Base-by-base conservation (phyloP, 169 alveolate species). In the Cryptosporidium tyzzeri region DNA sequence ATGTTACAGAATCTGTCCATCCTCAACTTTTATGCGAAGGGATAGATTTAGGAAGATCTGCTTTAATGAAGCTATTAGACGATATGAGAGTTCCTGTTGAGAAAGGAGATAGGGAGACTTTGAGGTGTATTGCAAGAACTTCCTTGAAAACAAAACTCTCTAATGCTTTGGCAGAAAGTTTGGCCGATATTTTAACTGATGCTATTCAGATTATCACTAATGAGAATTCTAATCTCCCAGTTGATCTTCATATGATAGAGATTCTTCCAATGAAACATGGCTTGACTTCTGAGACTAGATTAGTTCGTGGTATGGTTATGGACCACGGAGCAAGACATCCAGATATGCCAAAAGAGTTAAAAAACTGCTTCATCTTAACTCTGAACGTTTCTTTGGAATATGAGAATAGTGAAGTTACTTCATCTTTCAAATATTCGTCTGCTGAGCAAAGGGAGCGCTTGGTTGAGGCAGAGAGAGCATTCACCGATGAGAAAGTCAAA, bases 271-370 rank as follows among this genome's bases (percentile, higher is more conserved):
- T 98, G 98, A 96, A 96, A 69, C 99, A 98, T 93, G 96, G 98
- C 91, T 94, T 98, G 93, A 94, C 98, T 31, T 96, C 98, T 65
- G 99, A 98, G 85, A 97, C 99, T 3, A 95, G 95, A 84, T 84
- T 93, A 16, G 93, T 95, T 37, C 75, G 97, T 70, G 99, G 99
- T 3, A 94, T 97, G 97, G 99, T 98, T 7, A 91, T 98, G 85
- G 99, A 98, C 93, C 99, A 98, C 93, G 99, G 99, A 12, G 96
- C 98, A 14, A 92, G 99, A 59, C 99, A 98, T 91, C 98, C 99
- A 55, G 98, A 97, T 80, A 98, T 98, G 99, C 99, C 99, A n/a
- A 96, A 96, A 91, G 93, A 94, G 71, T 94, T 98, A 48, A 96
- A 96, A 91, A 98, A 98, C 91, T 97, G 99, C 86, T 98, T 95